Evolutionary conservation across 352 stramenopile species (phyloP), one percentile per base, ranked within the genome.

Genomic region (Halophytophthora polymorphica): DNA sequence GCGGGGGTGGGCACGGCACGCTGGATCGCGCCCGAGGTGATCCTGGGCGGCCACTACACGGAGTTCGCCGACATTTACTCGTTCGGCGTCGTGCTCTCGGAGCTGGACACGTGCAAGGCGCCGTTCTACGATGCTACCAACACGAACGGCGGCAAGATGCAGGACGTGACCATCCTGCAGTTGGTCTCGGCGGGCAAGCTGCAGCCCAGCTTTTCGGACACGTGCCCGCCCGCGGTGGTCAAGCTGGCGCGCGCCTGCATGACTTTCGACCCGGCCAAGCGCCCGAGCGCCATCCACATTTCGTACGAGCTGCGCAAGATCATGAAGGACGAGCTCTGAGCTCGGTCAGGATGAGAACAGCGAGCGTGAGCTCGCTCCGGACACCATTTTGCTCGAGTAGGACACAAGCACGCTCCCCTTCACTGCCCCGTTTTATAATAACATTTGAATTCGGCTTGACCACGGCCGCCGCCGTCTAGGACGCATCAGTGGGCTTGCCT

Each of bases 221-320:
- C 46, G 10, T 87, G 77, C 23, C 77, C 76, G 29, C 42, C 57
- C 45, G 63, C 78, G 31, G 73, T 88, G 34, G 63, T 89, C n/a
- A 64, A 69, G 55, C 43, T 91, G 42, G 77, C 73, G 35, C 64
- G 59, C 8, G 80, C 74, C 21, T 91, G 80, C 63, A 33, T 91
- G 45, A 62, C 61, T 4, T 89, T 88, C 46, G 71, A 91, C 51
- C 73, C 77, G 8, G 69, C 63, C 5, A 57, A 86, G 12, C 80
- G 80, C 47, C 80, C 80, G 39, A 84, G 72, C 45, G 80, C 80
- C 31, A 88, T 91, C 50, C 73, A 89, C 50, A 75, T 91, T 33
- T 85, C 80, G 15, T 91, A 88, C 66, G 71, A 88, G 57, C 56
- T 90, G 50, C 77, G 77, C 40, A 87, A 86, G 56, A 88, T 90